These are phyloP conservation scores for Daedaleopsis nitida DNA, from an alignment of 768 basidiomycete genomes.

Conservation along the genomic window DNA sequence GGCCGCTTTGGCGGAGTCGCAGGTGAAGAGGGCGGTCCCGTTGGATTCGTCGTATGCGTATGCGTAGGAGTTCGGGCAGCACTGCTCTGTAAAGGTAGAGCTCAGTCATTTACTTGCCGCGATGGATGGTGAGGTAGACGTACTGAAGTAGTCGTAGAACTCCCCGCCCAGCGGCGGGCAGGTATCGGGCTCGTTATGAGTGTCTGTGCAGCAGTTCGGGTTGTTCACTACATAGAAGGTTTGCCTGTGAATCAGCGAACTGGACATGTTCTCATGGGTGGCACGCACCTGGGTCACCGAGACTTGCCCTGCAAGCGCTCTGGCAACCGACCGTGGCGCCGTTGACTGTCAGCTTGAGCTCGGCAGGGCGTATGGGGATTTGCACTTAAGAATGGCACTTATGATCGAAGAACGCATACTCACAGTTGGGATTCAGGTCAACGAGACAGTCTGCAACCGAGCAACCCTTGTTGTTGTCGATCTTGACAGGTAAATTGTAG, in stretches of 20 bases:
- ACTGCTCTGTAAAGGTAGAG: too few relatives aligned
- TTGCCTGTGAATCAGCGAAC: too few relatives aligned
- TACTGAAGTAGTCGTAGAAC: slow-evolving; percentile 51
- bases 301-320: slow-evolving; percentile 42
- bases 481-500: slow-evolving; percentile 35
- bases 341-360: slow-evolving; percentile 25
- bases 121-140: too few relatives aligned
- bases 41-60: too few relatives aligned
- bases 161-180: slow-evolving; percentile 52
- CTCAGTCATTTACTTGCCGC: too few relatives aligned
- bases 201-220: slow-evolving; percentile 66
- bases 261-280: too few relatives aligned
- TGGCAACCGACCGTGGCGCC: slow-evolving; percentile 44
- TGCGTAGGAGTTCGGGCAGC: too few relatives aligned
- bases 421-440: slow-evolving; percentile 32
- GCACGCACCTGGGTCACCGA: slow-evolving; percentile 37
- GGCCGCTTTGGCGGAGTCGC: too few relatives aligned
- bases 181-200: slow-evolving; percentile 49
- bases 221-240: slow-evolving; percentile 46
- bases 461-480: slow-evolving; percentile 33
- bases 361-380: slow-evolving; percentile 23
- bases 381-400: too few relatives aligned
- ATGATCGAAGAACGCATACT: neutral
- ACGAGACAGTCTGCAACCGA: slow-evolving; percentile 35
- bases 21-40: too few relatives aligned